Evolutionary conservation across 2,329 filamentous ascomycete genomes (phyloP), one percentile per base, ranked within the genome.

Genomic region (Aspergillus pseudoglaucus): DNA sequence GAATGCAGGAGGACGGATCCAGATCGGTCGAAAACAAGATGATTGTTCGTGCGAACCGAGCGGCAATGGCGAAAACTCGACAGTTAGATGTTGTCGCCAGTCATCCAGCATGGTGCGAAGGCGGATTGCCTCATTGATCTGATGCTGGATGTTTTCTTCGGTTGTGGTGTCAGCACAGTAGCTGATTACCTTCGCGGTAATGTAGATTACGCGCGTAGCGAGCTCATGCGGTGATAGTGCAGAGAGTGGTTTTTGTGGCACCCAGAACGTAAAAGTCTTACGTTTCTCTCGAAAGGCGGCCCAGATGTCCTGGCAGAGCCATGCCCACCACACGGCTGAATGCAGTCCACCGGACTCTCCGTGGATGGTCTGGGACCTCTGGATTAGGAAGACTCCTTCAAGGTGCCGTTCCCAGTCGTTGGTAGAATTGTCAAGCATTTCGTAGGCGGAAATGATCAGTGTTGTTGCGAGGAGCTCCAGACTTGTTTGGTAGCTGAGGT

Each of bases 271-370:
- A 48, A 81, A 71, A 1, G 74, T 75, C 14, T 73, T 69, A 4
- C 81, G 65, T 22, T 71, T 69, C 54, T 82, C 79, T 1, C 77
- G 72, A 48, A 83, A 83, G 0, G 80, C 80, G 1, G 79, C 80
- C 80, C 80, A 84, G 0, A 82, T 73, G 54, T 84, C 81, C 56
- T 84, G 81, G 8, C 79, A 70, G 2, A 84, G 65, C 81, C 81
- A 84, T 0, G 77, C 75, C 81, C 81, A 84, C 81, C 81, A 84
- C 0, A 79, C 77, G 0, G 79, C 76, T 53, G 77, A 74, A 38
- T 76, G 69, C 0, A 84, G 67, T 0, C 79, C 78, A 0, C 74
- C 73, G 0, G 74, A 76, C 45, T 79, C 79, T 2, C 79, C 81
- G 46, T 83, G 74, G 45, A 81, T 80, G 44, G 80, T 73, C 42